A percentile compares a stretch with the other conserved stretches of the same genome.
Conservation (phyloP, 495 filamentous ascomycete genomes). For the Annulohypoxylon stygium region DNA sequence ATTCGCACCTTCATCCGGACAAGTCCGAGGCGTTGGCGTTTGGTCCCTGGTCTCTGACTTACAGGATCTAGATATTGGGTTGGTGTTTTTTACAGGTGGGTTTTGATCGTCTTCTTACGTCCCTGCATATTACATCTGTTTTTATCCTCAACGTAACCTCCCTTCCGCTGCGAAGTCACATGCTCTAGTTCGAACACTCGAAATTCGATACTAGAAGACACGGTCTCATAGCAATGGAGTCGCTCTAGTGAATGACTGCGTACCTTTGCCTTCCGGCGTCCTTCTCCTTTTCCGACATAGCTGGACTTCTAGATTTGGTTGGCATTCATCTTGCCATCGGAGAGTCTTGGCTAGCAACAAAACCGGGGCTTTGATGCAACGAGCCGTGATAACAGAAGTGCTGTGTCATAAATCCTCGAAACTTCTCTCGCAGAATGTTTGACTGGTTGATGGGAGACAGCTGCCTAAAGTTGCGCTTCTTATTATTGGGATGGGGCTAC, state of each 20-base stretch:
- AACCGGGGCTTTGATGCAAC: background rate
- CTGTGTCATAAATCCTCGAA: background rate
- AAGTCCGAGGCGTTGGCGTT: conserved; percentile 51
- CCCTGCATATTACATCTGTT: background rate
- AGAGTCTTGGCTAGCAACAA: background rate
- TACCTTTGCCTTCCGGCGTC: background rate
- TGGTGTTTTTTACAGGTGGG: conserved; percentile 55
- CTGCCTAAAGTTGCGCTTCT: background rate
- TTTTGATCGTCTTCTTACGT: conserved; percentile 9
- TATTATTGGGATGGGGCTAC: background rate
- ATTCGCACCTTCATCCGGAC: conserved; percentile 50
- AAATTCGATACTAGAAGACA: background rate
- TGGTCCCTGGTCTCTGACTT: conserved; percentile 51
- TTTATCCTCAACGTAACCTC: background rate
- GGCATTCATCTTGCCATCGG: background rate
- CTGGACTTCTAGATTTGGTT: background rate
- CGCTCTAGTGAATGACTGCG: background rate
- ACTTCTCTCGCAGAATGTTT: background rate
- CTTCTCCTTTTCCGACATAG: background rate
- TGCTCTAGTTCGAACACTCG: background rate
- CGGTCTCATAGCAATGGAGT: background rate
- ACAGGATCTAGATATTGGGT: conserved; percentile 49
- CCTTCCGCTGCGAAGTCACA: background rate
- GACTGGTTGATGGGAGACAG: background rate
- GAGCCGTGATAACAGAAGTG: background rate